phyloP scores from a whole-genome alignment of 1,284 basidiomycete genomes.

The Cutaneotrichosporon cutaneum region DNA sequence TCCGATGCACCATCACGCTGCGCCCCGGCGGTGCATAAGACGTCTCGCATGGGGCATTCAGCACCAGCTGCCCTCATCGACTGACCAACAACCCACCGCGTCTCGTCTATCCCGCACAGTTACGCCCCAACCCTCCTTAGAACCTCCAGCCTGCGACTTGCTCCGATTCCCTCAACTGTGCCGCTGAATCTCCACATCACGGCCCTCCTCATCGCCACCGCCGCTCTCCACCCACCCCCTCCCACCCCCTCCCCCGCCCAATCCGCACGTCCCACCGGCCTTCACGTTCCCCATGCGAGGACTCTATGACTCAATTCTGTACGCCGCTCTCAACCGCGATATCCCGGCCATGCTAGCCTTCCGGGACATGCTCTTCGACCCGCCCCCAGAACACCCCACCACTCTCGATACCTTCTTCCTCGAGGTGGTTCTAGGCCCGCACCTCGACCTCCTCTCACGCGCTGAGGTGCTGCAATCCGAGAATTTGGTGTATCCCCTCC shows the following conservation, averaged over 20 bases:
- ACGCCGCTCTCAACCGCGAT: not conserved
- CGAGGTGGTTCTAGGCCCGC: not conserved
- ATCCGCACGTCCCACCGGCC: no score
- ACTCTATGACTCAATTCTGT: not conserved
- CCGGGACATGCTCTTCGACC: not conserved
- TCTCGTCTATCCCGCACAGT: no score
- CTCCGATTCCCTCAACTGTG: no score
- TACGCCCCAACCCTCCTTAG: no score
- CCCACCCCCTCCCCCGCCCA: not conserved
- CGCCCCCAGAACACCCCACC: not conserved
- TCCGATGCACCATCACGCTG: not conserved
- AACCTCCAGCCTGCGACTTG: no score
- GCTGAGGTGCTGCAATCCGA: not conserved
- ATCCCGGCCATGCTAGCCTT: not conserved
- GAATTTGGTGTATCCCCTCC: not conserved
- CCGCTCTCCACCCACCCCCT: not conserved
- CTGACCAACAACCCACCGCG: no score
- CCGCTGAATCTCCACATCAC: no score
- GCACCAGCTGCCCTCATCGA: not conserved
- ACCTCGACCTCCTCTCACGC: not conserved
- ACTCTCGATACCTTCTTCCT: not conserved
- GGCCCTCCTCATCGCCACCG: no score
- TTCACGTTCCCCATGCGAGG: not conserved
- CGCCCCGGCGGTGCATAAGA: not conserved
- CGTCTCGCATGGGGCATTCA: not conserved